Evolutionary conservation across 2,329 filamentous ascomycete genomes (phyloP), one percentile per base, ranked within the genome.

Genomic region (Aspergillus novoparasiticus): DNA sequence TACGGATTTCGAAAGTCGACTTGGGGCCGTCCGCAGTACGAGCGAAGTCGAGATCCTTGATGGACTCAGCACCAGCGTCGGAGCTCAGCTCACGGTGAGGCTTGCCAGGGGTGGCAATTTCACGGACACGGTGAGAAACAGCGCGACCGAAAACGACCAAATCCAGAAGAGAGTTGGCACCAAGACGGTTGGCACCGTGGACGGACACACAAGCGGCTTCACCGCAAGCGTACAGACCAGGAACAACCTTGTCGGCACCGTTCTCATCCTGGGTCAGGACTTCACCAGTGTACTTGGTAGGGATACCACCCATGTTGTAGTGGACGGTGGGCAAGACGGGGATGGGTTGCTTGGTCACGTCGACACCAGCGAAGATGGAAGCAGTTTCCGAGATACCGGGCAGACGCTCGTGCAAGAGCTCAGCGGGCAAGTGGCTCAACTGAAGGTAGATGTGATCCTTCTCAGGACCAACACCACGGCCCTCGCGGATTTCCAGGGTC

Each of bases 261-360:
- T 87, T 79, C 76, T 91, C 90, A 72, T 97, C 93, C 58, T 96
- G 84, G 21, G 93, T 96, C 71, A 99, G 82, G 65, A 98, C 95
- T 83, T 99, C 93, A 80, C 95, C 94, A 66, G 93, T 97, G 86
- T 97, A 98, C 76, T 92, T 93, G 71, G 95, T 98, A 58, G 94
- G 94, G 72, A 99, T 97, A 86, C 95, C 94, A 81, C 94, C 94
- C 95, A 98, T 99, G 87, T 97, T 97, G 87, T 99, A 99, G 86
- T 99, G 94, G 71, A 97, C 94, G 51, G 94, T 98, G 63, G 94
- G 94, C 67, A 98, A 86, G 69, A 98, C 94, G 66, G 94, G 94
- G 72, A 98, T 98, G 69, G 94, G 94, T 83, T 97, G 92, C 85
- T 97, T 97, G 76, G 89, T 90, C 71, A 99, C 94, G 79, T 99